Percentiles rank a stretch among this genome's conserved stretches.
These are phyloP conservation scores for Stevia rebaudiana DNA, from an alignment of 140 eudicot genomes.

Conservation along the genomic window DNA sequence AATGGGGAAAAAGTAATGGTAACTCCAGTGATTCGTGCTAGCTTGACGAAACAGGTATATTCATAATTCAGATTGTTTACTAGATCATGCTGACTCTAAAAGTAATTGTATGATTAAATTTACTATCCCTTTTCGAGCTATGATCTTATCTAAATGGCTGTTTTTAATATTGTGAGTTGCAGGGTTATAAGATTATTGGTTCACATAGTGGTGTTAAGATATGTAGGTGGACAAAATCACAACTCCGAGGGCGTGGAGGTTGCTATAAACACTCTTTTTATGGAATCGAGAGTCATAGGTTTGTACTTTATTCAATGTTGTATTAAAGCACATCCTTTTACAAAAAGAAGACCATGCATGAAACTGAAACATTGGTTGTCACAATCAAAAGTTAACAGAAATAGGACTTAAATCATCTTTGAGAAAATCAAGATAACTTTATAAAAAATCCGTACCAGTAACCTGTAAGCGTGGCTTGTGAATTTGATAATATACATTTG, in stretches of 20 bases:
- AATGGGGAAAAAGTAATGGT: constrained; percentile 82
- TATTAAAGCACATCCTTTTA: neutral
- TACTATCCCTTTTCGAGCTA: neutral
- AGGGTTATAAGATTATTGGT: constrained; percentile 98
- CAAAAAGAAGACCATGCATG: neutral
- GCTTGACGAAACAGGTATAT: constrained; percentile 74
- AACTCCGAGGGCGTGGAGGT: constrained; percentile 99
- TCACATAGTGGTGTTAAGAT: constrained; percentile 97
- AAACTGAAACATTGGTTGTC: neutral
- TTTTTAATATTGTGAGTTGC: constrained; percentile 24
- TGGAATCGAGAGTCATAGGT: constrained; percentile 99
- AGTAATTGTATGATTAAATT: neutral
- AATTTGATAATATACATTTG: neutral
- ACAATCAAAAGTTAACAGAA: neutral
- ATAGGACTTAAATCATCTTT: neutral
- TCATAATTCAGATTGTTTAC: neutral
- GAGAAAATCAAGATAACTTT: neutral
- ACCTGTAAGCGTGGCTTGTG: neutral
- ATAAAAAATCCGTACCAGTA: neutral
- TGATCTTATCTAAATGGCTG: constrained; percentile 10
- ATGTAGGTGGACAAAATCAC: constrained; percentile 96
- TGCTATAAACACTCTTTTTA: constrained; percentile 95
- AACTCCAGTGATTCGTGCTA: constrained; percentile 87
- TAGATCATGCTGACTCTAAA: no score
- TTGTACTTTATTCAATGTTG: neutral